Evolutionary conservation across 2,329 filamentous ascomycete genomes (phyloP).

Genomic region (Colletotrichum eleusines): DNA sequence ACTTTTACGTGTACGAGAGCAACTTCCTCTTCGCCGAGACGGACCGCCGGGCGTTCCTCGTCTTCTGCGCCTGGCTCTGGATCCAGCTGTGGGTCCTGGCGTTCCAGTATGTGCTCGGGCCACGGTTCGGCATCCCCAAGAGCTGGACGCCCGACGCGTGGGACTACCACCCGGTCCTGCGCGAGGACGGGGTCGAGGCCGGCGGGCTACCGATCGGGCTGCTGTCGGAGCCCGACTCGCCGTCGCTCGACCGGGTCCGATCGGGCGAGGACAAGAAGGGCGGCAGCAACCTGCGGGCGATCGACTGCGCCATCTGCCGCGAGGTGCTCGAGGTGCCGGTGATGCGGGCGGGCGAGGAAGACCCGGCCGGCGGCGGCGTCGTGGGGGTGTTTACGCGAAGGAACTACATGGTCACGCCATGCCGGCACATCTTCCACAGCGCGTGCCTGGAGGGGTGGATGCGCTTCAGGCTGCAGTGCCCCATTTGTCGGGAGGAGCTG

Average conservation of each 20-base stretch:
- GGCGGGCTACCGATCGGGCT: constrained; percentile 85
- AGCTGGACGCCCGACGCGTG: constrained; percentile 81
- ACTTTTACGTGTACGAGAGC: constrained; percentile 82
- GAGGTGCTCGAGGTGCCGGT: constrained; percentile 92
- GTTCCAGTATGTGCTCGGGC: constrained; percentile 86
- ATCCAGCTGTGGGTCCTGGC: constrained; percentile 83
- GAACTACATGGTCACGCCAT: constrained; percentile 97
- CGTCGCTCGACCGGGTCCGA: constrained; percentile 49
- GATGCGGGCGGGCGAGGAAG: constrained; percentile 69
- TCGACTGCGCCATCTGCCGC: constrained; percentile 96
- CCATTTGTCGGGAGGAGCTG: constrained; percentile 91
- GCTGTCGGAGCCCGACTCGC: constrained; percentile 49
- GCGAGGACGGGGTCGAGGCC: constrained; percentile 84
- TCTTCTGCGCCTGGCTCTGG: constrained; percentile 85
- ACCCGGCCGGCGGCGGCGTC: constrained; percentile 63
- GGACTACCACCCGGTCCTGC: constrained; percentile 93
- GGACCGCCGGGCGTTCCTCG: constrained; percentile 73
- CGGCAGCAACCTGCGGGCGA: constrained; percentile 60
- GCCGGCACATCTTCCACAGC: constrained; percentile 95
- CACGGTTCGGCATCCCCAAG: constrained; percentile 84
- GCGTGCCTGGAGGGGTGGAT: constrained; percentile 96
- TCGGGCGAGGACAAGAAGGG: constrained; percentile 50
- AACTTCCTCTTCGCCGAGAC: constrained; percentile 85
- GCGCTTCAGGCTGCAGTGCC: constrained; percentile 91
- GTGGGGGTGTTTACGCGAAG: constrained; percentile 81